Percentiles rank a stretch among this genome's conserved stretches.
Conservation (phyloP, 2,329 filamentous ascomycete genomes). For the Curvularia lunata region DNA sequence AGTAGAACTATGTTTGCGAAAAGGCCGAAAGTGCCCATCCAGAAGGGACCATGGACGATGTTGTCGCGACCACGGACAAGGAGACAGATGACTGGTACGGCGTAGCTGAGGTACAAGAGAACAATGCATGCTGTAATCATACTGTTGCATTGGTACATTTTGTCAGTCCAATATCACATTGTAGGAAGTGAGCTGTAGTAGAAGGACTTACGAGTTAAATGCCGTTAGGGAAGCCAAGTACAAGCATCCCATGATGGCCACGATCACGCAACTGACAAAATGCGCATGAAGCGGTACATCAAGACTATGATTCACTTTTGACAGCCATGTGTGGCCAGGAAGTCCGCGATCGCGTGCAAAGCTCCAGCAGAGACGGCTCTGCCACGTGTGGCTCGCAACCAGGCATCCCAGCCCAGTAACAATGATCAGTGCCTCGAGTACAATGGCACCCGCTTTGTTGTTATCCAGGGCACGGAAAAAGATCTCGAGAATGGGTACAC, state of each 20-base stretch:
- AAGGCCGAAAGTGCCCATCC: constrained; percentile 54
- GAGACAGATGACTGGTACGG: constrained; percentile 55
- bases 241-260: constrained; percentile 55
- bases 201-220: constrained; percentile 48
- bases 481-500: constrained; percentile 57
- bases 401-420: constrained; percentile 57
- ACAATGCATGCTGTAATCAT: constrained; percentile 54
- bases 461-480: constrained; percentile 54
- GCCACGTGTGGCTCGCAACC: constrained; percentile 58
- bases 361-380: constrained; percentile 59
- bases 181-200: not conserved
- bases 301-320: constrained; percentile 49
- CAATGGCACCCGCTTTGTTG: constrained; percentile 53
- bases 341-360: constrained; percentile 60
- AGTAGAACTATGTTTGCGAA: constrained; percentile 55
- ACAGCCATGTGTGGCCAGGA: constrained; percentile 52
- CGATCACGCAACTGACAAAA: constrained; percentile 52
- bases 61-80: constrained; percentile 54
- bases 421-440: constrained; percentile 55
- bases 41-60: constrained; percentile 56
- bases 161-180: not conserved
- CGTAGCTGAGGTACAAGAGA: constrained; percentile 49
- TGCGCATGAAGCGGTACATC: constrained; percentile 57
- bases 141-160: constrained; percentile 20
- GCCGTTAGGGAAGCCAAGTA: constrained; percentile 53